A percentile compares a stretch with the other conserved stretches of the same genome.
Conservation (phyloP, 768 basidiomycete genomes). For the Exsudoporus frostii region DNA sequence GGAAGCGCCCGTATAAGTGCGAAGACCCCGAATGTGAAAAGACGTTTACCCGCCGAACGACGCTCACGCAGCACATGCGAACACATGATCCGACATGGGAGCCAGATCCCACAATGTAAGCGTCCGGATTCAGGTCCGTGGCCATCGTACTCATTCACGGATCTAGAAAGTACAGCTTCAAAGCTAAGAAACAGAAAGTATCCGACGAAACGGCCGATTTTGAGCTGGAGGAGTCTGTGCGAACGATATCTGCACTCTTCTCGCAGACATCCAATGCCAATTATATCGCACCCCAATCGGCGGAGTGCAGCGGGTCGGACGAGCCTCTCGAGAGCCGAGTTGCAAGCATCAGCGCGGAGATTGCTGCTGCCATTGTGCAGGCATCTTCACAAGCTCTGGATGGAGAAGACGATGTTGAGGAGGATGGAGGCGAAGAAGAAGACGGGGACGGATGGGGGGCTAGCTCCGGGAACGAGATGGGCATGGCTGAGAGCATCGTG, state of each 20-base stretch:
- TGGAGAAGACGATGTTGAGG: constrained; percentile 48
- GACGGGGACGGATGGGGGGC: constrained; percentile 42
- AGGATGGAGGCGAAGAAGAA: constrained; percentile 37
- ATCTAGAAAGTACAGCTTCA: constrained; percentile 72
- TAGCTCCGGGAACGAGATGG: constrained; percentile 49
- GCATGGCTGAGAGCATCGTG: constrained; percentile 47
- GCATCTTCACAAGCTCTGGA: constrained; percentile 61
- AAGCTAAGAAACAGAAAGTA: constrained; percentile 62
- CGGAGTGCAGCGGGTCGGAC: constrained; percentile 34
- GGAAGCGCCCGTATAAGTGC: constrained; percentile 84
- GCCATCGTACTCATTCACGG: constrained; percentile 14
- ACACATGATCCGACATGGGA: constrained; percentile 85
- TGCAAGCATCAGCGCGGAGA: constrained; percentile 76
- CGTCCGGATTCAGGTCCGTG: constrained; percentile 15
- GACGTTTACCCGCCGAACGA: constrained; percentile 84
- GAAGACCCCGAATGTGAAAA: constrained; percentile 81
- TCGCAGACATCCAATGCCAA: constrained; percentile 42
- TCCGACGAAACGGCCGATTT: constrained; percentile 50
- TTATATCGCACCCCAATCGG: constrained; percentile 29
- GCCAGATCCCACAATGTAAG: constrained; percentile 79
- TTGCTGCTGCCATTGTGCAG: constrained; percentile 77
- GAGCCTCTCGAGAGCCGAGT: constrained; percentile 58
- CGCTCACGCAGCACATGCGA: constrained; percentile 82
- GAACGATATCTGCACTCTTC: constrained; percentile 70
- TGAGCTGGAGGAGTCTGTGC: constrained; percentile 68